phyloP scores from a whole-genome alignment of 345 rosid genomes.

The Lumnitzera racemosa region DNA sequence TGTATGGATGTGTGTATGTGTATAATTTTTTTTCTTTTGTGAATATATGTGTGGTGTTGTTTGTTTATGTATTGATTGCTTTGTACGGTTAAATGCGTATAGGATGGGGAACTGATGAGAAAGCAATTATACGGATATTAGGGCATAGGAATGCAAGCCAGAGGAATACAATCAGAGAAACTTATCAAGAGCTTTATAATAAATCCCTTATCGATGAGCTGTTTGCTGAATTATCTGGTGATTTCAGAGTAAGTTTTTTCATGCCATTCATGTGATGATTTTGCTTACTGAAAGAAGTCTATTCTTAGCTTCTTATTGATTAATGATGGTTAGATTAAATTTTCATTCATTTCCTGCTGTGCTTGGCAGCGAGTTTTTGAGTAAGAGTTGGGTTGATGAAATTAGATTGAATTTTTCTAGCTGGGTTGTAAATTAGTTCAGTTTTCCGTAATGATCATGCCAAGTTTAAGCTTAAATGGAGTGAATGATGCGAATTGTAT shows the following conservation, averaged over 20 bases:
- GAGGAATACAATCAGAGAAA: slow-evolving; percentile 57
- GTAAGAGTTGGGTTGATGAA: too few species aligned
- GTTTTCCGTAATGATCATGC: too few species aligned
- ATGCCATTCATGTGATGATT: not conserved
- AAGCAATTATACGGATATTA: slow-evolving; percentile 41
- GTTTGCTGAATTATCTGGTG: slow-evolving; percentile 65
- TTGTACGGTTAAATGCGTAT: slow-evolving; percentile 1
- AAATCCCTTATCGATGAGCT: slow-evolving; percentile 56
- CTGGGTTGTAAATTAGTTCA: too few species aligned
- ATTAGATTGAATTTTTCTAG: too few species aligned
- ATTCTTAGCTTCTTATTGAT: not conserved
- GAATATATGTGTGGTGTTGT: not conserved
- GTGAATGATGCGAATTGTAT: too few species aligned
- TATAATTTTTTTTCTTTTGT: too few species aligned
- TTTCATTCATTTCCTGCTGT: too few species aligned
- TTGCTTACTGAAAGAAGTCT: not conserved
- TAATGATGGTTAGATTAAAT: not conserved
- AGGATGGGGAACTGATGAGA: slow-evolving; percentile 85
- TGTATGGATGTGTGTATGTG: too few species aligned
- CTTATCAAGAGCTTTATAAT: slow-evolving; percentile 50
- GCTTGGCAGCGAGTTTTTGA: too few species aligned
- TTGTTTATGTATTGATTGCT: not conserved
- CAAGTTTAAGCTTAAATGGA: too few species aligned
- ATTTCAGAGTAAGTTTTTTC: slow-evolving; percentile 47
- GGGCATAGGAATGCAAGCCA: slow-evolving; percentile 74